Evolutionary conservation across 2,329 filamentous ascomycete species (phyloP), one percentile per base, ranked within the genome.

Genomic region (Aureobasidium sp.): DNA sequence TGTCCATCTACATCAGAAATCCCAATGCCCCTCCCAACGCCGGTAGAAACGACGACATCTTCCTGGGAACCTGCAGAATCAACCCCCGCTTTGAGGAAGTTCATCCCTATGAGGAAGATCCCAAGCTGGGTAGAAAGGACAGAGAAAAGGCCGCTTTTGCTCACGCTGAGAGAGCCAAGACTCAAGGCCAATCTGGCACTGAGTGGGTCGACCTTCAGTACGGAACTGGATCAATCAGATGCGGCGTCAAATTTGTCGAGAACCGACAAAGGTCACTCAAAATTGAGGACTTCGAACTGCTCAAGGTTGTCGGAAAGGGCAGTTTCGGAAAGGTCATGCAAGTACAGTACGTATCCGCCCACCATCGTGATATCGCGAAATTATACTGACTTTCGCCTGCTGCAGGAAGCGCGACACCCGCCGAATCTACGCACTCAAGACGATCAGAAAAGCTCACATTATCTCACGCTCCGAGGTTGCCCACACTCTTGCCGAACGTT

Each of bases 291-390:
- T 99, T 99, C 74, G 91, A 97, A 70, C 81, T 99, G 67, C 84
- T 99, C 74, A 99, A 97, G 80, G 92, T 99, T 8, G 92, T 99
- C 29, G 94, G 94, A 65, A 97, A 97, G 78, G 94, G 94, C 66
- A 97, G 91, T 76, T 97, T 97, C 75, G 94, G 94, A 77, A 97
- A 97, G 79, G 94, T 97, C 74, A 97, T 97, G 91, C 93, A 97
- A 79, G 94, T 99, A 72, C 87, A 83, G 82, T 83, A 29, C 45
- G 49, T 57, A 62, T 53, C 37, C 53, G 54, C 21, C 63, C 41
- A 25, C 10, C 3, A 9, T 37, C 21, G 25, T 30, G 11, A 21
- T 39, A 32, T 34, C 34, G 47, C 29, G 25, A 16, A 15, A 8
- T 15, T 7, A 2, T 13, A 44, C 42, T 62, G 16, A 37, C 10